Conservation (phyloP, 2,329 filamentous ascomycete species). For the Cytospora leucostoma region DNA sequence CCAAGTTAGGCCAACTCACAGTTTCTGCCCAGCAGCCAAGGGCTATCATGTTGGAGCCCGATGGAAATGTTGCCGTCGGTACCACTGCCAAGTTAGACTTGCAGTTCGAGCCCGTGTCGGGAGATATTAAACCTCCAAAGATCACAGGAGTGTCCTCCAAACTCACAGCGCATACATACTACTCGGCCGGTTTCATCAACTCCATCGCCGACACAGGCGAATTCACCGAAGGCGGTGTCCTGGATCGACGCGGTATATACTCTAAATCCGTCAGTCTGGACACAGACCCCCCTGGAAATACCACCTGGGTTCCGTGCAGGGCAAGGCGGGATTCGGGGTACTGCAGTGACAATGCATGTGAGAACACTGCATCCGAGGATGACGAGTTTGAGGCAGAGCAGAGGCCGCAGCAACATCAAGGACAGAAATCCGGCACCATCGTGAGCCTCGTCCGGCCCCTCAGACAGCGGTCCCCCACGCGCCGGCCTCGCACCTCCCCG, state of each 20-base stretch:
- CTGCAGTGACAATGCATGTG: constrained; percentile 44
- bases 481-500: constrained; percentile 32
- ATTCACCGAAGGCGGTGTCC: constrained; percentile 41
- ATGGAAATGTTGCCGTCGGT: constrained; percentile 46
- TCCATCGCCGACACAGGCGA: constrained; percentile 54
- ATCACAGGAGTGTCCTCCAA: constrained; percentile 53
- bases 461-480: background rate
- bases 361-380: constrained; percentile 38
- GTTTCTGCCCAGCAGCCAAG: constrained; percentile 48
- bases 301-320: constrained; percentile 45
- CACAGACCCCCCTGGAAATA: constrained; percentile 38
- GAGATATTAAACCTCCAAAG: constrained; percentile 48
- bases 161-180: constrained; percentile 55
- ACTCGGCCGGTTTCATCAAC: constrained; percentile 47
- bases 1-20: constrained; percentile 53
- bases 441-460: constrained; percentile 17
- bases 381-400: constrained; percentile 34
- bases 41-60: constrained; percentile 52
- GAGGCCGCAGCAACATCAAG: constrained; percentile 12
- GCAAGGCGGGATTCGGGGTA: constrained; percentile 57
- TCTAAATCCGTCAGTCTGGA: constrained; percentile 47
- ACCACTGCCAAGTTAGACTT: constrained; percentile 49
- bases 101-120: constrained; percentile 48
- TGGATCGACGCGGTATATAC: constrained; percentile 49
- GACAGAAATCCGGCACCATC: constrained; percentile 6